Evolutionary conservation across 129 eudicot genomes (phyloP).

Genomic region (Flaveria sonorensis): DNA sequence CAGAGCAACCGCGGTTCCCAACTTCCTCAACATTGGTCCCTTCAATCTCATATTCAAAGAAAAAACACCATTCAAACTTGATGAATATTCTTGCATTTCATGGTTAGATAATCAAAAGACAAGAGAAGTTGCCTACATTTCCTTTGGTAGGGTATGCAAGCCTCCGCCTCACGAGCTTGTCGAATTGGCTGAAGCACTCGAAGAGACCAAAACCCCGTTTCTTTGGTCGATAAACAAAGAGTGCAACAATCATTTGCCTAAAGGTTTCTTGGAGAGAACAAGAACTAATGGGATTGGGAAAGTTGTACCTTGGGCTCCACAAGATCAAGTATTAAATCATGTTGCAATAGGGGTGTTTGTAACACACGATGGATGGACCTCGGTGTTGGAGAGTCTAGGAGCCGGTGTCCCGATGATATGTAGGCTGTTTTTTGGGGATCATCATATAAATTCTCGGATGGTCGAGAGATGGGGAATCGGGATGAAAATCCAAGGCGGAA

Average conservation of each 20-base stretch:
- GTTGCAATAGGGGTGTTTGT: conserved; percentile 49
- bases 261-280: conserved; percentile 44
- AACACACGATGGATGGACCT: conserved; percentile 75
- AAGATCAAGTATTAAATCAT: conserved; percentile 49
- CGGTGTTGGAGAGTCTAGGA: conserved; percentile 60
- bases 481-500: conserved; percentile 48
- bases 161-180: conserved; percentile 57
- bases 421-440: conserved; percentile 67
- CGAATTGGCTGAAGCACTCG: conserved; percentile 61
- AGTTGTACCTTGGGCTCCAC: conserved; percentile 81
- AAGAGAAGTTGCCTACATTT: conserved; percentile 52
- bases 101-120: conserved; percentile 52
- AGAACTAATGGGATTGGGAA: conserved; percentile 34
- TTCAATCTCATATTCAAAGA: conserved; percentile 39
- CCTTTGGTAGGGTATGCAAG: conserved; percentile 49
- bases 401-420: conserved; percentile 60
- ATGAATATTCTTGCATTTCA: conserved; percentile 46
- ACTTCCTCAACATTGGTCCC: conserved; percentile 57
- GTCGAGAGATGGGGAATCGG: conserved; percentile 63
- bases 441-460: conserved; percentile 49
- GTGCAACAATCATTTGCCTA: conserved; percentile 35
- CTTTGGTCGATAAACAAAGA: conserved; percentile 59
- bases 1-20: conserved; percentile 50
- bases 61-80: background rate
- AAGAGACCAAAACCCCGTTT: conserved; percentile 44